Conservation (phyloP, 2,329 filamentous ascomycete genomes). For the Pseudogymnoascus sp. region DNA sequence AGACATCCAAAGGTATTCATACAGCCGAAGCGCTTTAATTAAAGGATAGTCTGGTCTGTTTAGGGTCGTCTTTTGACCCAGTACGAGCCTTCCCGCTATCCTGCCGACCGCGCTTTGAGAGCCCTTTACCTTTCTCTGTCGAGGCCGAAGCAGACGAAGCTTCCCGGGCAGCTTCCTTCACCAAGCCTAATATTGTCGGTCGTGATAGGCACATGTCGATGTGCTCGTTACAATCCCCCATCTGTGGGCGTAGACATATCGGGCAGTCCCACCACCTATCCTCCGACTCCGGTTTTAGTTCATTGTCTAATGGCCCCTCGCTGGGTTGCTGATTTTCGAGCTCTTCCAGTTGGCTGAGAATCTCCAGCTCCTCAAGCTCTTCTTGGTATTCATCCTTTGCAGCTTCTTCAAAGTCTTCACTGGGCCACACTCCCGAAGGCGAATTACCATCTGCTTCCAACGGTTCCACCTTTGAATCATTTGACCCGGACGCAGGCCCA, state of each 20-base stretch:
- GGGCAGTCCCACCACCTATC: conserved; percentile 74
- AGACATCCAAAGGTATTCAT: not conserved
- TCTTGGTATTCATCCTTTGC: conserved; percentile 51
- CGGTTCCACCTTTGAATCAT: conserved; percentile 30
- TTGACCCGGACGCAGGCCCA: conserved; percentile 16
- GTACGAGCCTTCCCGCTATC: not conserved
- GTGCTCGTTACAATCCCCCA: conserved; percentile 72
- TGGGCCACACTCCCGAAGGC: conserved; percentile 59
- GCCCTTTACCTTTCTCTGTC: not conserved
- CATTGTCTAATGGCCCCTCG: not conserved
- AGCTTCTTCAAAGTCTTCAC: conserved; percentile 55
- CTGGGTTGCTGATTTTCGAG: conserved; percentile 30
- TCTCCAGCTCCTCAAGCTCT: conserved; percentile 52
- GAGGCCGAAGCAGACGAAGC: conserved; percentile 9
- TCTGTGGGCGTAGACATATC: conserved; percentile 70
- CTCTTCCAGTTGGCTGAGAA: conserved; percentile 49
- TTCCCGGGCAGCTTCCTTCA: conserved; percentile 63
- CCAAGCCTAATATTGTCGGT: conserved; percentile 52
- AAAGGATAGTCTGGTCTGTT: conserved; percentile 4
- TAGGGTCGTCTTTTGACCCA: not conserved
- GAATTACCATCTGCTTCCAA: conserved; percentile 34
- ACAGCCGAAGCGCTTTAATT: not conserved
- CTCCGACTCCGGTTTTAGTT: conserved; percentile 15
- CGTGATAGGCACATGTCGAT: conserved; percentile 86
- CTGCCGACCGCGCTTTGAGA: not conserved